Percentiles rank a stretch among this genome's conserved stretches.
Conservation (phyloP, 306 rosid species). For the Castanospermum australe region DNA sequence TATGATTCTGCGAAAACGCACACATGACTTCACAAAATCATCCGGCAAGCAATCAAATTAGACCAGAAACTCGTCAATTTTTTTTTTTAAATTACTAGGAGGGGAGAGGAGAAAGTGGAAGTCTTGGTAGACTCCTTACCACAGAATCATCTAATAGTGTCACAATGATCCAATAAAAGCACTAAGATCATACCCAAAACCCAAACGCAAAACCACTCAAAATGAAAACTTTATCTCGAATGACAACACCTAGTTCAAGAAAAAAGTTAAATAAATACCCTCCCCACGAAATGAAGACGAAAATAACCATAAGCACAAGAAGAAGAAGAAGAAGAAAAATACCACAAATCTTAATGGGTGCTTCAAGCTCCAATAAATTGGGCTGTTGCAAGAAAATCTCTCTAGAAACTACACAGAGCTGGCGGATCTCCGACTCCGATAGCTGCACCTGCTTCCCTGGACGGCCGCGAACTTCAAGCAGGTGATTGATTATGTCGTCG, state of each 20-base stretch:
- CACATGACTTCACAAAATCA: too few relatives aligned
- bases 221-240: too few relatives aligned
- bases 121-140: not conserved
- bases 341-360: constrained; percentile 97
- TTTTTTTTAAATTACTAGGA: not conserved
- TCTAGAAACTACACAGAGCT: constrained; percentile 65
- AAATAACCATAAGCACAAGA: not conserved
- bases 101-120: too few relatives aligned
- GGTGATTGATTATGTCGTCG: constrained; percentile 83
- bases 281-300: not conserved
- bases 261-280: not conserved
- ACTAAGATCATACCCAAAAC: not conserved
- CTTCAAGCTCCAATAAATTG: constrained; percentile 76
- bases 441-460: constrained; percentile 94
- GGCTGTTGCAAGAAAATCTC: constrained; percentile 87
- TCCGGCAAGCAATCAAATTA: too few relatives aligned
- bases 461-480: constrained; percentile 77
- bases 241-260: not conserved
- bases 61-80: not conserved
- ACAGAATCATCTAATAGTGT: not conserved
- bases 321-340: not conserved
- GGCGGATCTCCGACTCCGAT: constrained; percentile 93
- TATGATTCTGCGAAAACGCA: too few relatives aligned
- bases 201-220: not conserved
- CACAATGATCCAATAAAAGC: not conserved